Evolutionary conservation across 352 stramenopile species (phyloP), one percentile per base, ranked within the genome.

Genomic region (Globisporangium sylvaticum): DNA sequence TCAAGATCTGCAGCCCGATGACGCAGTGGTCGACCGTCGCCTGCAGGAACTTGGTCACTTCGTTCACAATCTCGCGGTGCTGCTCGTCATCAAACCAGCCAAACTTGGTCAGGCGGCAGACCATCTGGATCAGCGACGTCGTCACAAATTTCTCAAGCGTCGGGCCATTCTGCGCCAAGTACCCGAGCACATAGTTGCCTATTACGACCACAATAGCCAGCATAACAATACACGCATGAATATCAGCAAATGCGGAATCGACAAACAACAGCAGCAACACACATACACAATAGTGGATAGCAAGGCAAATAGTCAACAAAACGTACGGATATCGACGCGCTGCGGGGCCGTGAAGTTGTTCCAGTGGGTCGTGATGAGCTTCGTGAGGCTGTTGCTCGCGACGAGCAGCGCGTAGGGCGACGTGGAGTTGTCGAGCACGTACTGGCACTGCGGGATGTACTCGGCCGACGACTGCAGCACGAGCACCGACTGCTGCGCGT

Each of bases 51-150:
- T 99, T 99, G 65, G 91, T 98, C 29, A 98, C 95, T 72, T 99
- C 97, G 57, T 98, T 89, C n/a, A 98, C 92, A 61, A 99, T 90
- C 71, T 99, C 96, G 37, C 97, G 87, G 78, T 95, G 88, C 63
- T 99, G 95, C 37, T 97, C 91, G 77, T 99, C 97, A 68, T 99
- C 97, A 71, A 99, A 99, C 97, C 97, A 99, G n/a, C 97, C 97
- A 58, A 99, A 93, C 83, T 99, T 99, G 66, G 96, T 99, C 58
- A 99, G 93, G 18, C 97, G 94, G 76, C 97, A 99, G 12, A 99
- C 89, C 70, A 99, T 91, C 75, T 99, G 97, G 66, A 99, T 98
- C 25, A 99, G 82, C 66, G 87, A 94, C 20, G 90, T 95, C 6
- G 90, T 95, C 59, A 99, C 97, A 74, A 98, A 99, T 67, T 94